Conservation (phyloP, 305 asterid genomes). For the Fraxinus dipetala region DNA sequence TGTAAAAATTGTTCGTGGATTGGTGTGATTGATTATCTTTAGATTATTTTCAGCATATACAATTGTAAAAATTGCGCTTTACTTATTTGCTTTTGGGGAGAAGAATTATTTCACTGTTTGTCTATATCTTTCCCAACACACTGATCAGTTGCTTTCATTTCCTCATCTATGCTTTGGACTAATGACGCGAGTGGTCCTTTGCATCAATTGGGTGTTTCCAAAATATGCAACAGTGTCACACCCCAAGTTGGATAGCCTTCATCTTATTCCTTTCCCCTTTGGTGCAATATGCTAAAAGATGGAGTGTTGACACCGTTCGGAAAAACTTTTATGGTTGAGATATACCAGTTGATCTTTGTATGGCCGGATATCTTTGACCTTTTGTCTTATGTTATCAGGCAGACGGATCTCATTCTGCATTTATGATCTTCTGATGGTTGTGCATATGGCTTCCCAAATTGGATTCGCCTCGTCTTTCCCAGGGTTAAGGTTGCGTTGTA, state of each 20-base stretch:
- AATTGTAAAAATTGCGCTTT: too few species aligned
- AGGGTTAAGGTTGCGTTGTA: not conserved
- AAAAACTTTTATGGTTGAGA: not conserved
- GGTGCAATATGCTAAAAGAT: not conserved
- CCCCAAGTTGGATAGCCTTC: not conserved
- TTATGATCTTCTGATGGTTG: not conserved
- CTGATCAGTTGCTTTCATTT: not conserved
- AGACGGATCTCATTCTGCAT: not conserved
- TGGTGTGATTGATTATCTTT: not conserved
- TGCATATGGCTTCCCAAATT: not conserved
- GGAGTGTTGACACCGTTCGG: not conserved
- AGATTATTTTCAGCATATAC: too few species aligned
- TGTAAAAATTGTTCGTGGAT: not conserved
- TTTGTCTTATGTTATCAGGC: not conserved
- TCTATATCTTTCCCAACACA: too few species aligned
- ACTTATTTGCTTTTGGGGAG: too few species aligned
- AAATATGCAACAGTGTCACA: not conserved
- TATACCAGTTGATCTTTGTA: not conserved
- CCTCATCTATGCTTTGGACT: not conserved
- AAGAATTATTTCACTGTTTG: too few species aligned
- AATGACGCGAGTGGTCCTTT: not conserved
- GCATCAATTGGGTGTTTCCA: not conserved
- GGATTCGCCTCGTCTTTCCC: not conserved
- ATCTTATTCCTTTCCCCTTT: not conserved
- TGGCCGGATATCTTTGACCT: not conserved